Evolutionary conservation across 306 rosid species (phyloP), one percentile per base, ranked within the genome.

Genomic region (Echinosophora koreensis): DNA sequence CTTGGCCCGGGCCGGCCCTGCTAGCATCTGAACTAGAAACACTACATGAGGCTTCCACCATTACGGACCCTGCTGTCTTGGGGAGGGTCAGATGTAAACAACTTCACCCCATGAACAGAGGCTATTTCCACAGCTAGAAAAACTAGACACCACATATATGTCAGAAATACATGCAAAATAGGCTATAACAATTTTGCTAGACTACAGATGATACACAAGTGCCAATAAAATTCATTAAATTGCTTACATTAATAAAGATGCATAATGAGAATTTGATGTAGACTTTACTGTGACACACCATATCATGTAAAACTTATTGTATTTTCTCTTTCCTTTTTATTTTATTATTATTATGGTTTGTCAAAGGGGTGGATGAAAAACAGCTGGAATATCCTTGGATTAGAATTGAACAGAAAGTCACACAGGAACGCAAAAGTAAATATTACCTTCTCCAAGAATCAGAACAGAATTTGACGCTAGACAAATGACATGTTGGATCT

Each of bases 391-490:
- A 27, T 56, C 69, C 2, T 44, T 35, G 32, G 28, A 60, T 17
- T 18, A 46, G 78, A 63, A 73, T 41, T 68, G 58, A 73, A 60
- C 34, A 73, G 44, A 81, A 18, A 68, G 64, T n/a, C 64, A 54
- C 9, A 16, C 12, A 62, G 8, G 4, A 16, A 71, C 10, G 42
- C 6, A 70, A 60, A 52, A 76, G 37, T 8, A 59, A 75, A 58
- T 52, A 69, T 69, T 88, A 94, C 98, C 98, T 90, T 94, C 93
- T 88, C 96, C 98, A 78, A 92, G 95, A 87, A 92, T 74, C 86
- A 94, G 69, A 86, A 92, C 54, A 61, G 94, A 87, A 78, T 94
- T 90, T 58, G 92, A 51, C 69, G 90, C 78, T 74, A 88, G 64
- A 78, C 96, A 84, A 66, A 84, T 80, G 75, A 94, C 73, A 82